Evolutionary conservation across 2,329 filamentous ascomycete genomes (phyloP).

Genomic region (Aaosphaeria arxii): DNA sequence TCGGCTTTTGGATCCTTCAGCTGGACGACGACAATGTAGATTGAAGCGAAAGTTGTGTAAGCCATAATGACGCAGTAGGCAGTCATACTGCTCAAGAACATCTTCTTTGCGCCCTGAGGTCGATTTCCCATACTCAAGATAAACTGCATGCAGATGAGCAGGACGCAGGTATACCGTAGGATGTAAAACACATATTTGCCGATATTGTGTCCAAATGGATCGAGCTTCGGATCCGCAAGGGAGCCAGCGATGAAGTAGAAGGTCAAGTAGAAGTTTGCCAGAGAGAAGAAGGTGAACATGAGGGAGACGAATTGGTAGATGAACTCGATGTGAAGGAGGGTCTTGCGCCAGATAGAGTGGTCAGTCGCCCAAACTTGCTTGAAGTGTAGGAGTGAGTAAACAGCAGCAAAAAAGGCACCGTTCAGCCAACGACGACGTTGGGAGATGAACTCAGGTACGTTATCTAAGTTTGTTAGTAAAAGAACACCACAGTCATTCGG

Average conservation of each 20-base stretch:
- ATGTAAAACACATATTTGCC: conserved; percentile 83
- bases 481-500: neutral
- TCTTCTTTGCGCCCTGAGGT: conserved; percentile 87
- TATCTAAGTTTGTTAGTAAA: conserved; percentile 52
- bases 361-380: conserved; percentile 90
- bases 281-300: conserved; percentile 94
- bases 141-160: conserved; percentile 92
- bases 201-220: conserved; percentile 88
- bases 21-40: conserved; percentile 88
- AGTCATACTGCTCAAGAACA: conserved; percentile 85
- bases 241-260: conserved; percentile 98
- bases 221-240: conserved; percentile 71
- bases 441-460: conserved; percentile 94
- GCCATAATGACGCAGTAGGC: conserved; percentile 93
- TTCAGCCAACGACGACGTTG: conserved; percentile 97
- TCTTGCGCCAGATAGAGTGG: conserved; percentile 83
- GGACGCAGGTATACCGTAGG: conserved; percentile 77
- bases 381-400: conserved; percentile 95
- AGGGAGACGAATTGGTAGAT: conserved; percentile 91
- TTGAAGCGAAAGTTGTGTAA: conserved; percentile 84
- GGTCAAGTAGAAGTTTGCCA: conserved; percentile 98
- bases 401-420: conserved; percentile 96
- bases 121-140: conserved; percentile 95
- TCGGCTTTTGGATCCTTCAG: conserved; percentile 54
- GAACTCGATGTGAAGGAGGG: conserved; percentile 91